Percentiles rank a stretch among this genome's conserved stretches.
Evolutionary conservation across 2,329 filamentous ascomycete genomes (phyloP).

Genomic region (Trichophyton equinum): DNA sequence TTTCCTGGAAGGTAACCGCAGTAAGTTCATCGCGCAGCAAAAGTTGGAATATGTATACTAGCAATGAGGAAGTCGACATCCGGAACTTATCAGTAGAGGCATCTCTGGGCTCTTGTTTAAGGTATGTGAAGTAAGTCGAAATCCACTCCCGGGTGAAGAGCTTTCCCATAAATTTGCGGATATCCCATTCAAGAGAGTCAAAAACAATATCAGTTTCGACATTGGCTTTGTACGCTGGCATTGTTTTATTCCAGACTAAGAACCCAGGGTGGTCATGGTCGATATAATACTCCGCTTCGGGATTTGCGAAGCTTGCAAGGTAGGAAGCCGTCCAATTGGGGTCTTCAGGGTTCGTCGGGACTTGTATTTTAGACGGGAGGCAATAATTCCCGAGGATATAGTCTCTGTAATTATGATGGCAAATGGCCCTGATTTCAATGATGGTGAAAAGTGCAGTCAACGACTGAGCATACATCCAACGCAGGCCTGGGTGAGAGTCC

Average conservation of each 20-base stretch:
- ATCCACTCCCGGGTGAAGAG: conserved; percentile 78
- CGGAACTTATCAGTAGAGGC: conserved; percentile 70
- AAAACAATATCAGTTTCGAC: conserved; percentile 56
- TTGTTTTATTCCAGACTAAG: conserved; percentile 86
- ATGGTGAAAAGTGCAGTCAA: conserved; percentile 71
- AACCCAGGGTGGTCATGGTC: conserved; percentile 89
- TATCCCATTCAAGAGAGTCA: conserved; percentile 63
- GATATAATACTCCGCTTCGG: conserved; percentile 74
- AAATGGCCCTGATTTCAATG: conserved; percentile 74
- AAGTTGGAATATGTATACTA: conserved; percentile 82
- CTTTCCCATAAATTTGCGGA: conserved; percentile 66
- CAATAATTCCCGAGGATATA: conserved; percentile 71
- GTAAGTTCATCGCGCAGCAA: conserved; percentile 66
- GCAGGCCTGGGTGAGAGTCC: conserved; percentile 76
- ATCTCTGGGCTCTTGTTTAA: conserved; percentile 93
- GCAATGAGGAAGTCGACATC: conserved; percentile 71
- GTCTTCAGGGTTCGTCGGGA: conserved; percentile 63
- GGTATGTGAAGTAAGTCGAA: conserved; percentile 72
- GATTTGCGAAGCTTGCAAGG: conserved; percentile 62
- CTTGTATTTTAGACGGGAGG: conserved; percentile 61
- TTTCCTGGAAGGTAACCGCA: conserved; percentile 67
- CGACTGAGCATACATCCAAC: conserved; percentile 67
- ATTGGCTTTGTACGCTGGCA: conserved; percentile 65
- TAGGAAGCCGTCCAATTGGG: conserved; percentile 67
- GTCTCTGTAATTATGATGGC: conserved; percentile 74